Conservation (phyloP, 805 yeast species). For the Sugiyamaella qingdaonensis region DNA sequence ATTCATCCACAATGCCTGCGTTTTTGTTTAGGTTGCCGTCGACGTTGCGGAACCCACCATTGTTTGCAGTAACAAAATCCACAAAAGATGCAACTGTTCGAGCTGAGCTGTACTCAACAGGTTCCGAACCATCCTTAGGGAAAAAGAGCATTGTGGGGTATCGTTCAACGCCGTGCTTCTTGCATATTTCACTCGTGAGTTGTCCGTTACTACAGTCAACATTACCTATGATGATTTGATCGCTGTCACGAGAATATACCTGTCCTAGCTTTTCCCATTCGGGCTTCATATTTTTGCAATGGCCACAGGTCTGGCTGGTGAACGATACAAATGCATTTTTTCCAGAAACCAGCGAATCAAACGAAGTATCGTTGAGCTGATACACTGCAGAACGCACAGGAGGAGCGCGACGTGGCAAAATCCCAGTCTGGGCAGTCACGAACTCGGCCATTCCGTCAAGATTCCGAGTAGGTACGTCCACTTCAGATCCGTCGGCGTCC, state of each 20-base stretch:
- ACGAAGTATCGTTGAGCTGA: conserved; percentile 38
- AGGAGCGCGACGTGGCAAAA: conserved; percentile 22
- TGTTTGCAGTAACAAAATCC: conserved; percentile 42
- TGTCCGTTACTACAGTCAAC: conserved; percentile 48
- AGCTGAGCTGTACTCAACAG: conserved; percentile 48
- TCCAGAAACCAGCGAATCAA: conserved; percentile 39
- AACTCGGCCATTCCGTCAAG: conserved; percentile 47
- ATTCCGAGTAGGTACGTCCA: conserved; percentile 53
- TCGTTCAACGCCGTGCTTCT: conserved; percentile 40
- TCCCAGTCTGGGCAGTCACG: conserved; percentile 38
- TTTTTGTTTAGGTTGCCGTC: conserved; percentile 38
- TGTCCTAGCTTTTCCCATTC: conserved; percentile 47
- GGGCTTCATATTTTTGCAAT: conserved; percentile 53
- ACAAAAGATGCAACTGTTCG: conserved; percentile 49
- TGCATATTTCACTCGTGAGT: conserved; percentile 38
- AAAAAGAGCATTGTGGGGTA: conserved; percentile 57
- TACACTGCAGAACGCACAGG: conserved; percentile 8
- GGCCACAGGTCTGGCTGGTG: conserved; percentile 57
- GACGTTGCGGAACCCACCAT: conserved; percentile 39
- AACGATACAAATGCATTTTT: conserved; percentile 47
- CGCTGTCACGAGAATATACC: conserved; percentile 39
- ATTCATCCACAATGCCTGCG: conserved; percentile 40
- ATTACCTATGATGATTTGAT: conserved; percentile 40
- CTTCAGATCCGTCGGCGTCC: conserved; percentile 45
- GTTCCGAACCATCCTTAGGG: conserved; percentile 44